A percentile compares a stretch with the other conserved stretches of the same genome.
Conservation (phyloP, 164 flowering plant genomes). For the Vitis rotundifolia region DNA sequence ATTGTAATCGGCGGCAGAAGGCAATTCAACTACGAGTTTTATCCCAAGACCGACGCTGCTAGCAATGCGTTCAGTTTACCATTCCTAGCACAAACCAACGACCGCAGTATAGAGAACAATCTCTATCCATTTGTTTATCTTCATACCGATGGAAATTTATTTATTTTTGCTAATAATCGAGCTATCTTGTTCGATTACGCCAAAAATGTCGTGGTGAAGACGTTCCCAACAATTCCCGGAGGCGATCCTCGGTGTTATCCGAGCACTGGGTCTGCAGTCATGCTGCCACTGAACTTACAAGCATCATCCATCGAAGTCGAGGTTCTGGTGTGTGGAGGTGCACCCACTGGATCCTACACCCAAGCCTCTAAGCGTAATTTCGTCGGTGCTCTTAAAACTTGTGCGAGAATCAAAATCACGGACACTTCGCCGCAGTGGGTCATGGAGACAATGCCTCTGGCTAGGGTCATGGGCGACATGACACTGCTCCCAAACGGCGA, state of each 20-base stretch:
- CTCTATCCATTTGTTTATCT: slow-evolving; percentile 63
- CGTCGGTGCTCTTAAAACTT: slow-evolving; percentile 38
- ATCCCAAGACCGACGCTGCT: slow-evolving; percentile 42
- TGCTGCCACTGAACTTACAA: slow-evolving; percentile 50
- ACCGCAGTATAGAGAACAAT: slow-evolving; percentile 45
- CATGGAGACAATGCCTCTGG: slow-evolving; percentile 57
- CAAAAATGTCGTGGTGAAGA: slow-evolving; percentile 29
- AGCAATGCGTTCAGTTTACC: slow-evolving; percentile 22
- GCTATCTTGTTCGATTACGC: slow-evolving; percentile 49
- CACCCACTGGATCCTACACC: slow-evolving; percentile 38
- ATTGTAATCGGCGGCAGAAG: slow-evolving; percentile 74
- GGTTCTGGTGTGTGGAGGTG: slow-evolving; percentile 59
- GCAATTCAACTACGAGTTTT: slow-evolving; percentile 73
- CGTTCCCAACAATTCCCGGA: slow-evolving; percentile 52
- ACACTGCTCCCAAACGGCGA: slow-evolving; percentile 40
- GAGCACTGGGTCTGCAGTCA: slow-evolving; percentile 64
- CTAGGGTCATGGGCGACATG: slow-evolving; percentile 58
- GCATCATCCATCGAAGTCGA: slow-evolving; percentile 24
- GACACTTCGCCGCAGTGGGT: slow-evolving; percentile 46
- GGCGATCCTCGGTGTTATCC: slow-evolving; percentile 67
- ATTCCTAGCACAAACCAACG: slow-evolving; percentile 51
- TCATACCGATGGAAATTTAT: slow-evolving; percentile 53
- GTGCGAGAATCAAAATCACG: slow-evolving; percentile 46
- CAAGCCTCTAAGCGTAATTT: slow-evolving; percentile 22
- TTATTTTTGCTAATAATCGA: slow-evolving; percentile 62